A percentile compares a stretch with the other conserved stretches of the same genome.
phyloP scores from a whole-genome alignment of 345 rosid species.

The Rhodomyrtus tomentosa region DNA sequence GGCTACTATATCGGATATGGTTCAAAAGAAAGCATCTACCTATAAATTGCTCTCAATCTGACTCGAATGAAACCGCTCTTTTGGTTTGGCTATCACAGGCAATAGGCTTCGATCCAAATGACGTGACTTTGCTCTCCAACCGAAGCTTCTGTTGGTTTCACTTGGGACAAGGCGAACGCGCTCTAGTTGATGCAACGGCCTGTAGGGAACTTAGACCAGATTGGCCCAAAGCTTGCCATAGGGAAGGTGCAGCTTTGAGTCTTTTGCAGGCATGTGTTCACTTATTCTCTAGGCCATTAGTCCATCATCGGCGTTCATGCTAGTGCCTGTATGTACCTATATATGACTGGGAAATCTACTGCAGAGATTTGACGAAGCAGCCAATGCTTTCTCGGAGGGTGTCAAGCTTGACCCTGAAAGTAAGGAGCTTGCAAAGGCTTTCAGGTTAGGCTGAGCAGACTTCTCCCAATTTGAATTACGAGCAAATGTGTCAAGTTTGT shows the following conservation, averaged over 20 bases:
- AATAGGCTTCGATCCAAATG: constrained; percentile 72
- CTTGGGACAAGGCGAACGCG: constrained; percentile 64
- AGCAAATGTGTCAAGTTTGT: neutral
- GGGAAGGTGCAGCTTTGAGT: constrained; percentile 91
- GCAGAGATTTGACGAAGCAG: constrained; percentile 88
- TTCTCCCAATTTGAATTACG: neutral
- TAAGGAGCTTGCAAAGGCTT: constrained; percentile 63
- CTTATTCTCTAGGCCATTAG: neutral
- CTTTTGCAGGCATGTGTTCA: constrained; percentile 19
- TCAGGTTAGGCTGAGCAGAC: constrained; percentile 31
- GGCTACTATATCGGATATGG: neutral
- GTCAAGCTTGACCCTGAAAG: constrained; percentile 69
- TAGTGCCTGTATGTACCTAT: neutral
- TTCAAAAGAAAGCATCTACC: too few species aligned
- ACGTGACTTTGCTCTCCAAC: constrained; percentile 63
- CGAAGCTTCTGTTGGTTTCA: constrained; percentile 93
- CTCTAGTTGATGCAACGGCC: constrained; percentile 66
- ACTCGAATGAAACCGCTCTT: neutral
- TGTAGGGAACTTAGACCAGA: constrained; percentile 67
- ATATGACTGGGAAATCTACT: neutral
- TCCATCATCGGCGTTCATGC: neutral
- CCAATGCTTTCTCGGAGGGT: constrained; percentile 85
- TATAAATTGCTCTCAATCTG: too few species aligned
- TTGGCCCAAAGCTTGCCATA: constrained; percentile 86
- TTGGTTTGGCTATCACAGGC: constrained; percentile 35